Base-by-base conservation (phyloP, 805 yeast genomes). In the Starmera caribaea region DNA sequence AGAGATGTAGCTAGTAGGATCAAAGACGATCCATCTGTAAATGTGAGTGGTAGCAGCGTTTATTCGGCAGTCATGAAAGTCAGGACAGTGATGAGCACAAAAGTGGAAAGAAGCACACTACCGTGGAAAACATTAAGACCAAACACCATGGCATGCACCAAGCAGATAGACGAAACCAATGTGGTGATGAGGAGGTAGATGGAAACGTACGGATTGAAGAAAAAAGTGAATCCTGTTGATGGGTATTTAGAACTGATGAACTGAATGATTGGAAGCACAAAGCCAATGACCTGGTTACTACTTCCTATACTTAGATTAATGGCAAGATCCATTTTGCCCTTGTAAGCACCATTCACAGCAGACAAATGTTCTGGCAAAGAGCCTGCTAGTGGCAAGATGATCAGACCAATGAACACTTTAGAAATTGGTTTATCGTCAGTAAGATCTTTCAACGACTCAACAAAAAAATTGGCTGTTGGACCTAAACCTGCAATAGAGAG, bases 281-380 rank as follows among this genome's bases (percentile, higher is more conserved):
- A 50, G 0, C 52, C 52, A 1, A 50, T 30, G 9, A 50, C 50
- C 34, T 50, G 54, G 33, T 48, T 50, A 8, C 51, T 46, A 13
- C 47, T 42, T 0, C 50, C 54, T 5, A 50, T 45, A 14, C 49
- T 36, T 16, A 50, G 31, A 36, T 47, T 48, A 2, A 50, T 29
- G 5, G 54, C 41, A 2, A 50, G 33, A 30, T 50, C 54, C 44
- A 50, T 40, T 27, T 47, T 46, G 3, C 52, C 51, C 38, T 46
- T 50, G 33, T 43, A 43, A 3, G 54, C 54, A 38, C 45, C 40
- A 32, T 45, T 37, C 17, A 50, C 35, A 1, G 52, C 45, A 6
- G 54, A 48, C 17, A 47, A 41, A 31, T 50, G 54, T 34, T 50
- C 54, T 4, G 54, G 54, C 9, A 50, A 28, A 6, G 52, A 48